Conservation (phyloP, 352 stramenopile genomes). For the Phytophthora melonis region DNA sequence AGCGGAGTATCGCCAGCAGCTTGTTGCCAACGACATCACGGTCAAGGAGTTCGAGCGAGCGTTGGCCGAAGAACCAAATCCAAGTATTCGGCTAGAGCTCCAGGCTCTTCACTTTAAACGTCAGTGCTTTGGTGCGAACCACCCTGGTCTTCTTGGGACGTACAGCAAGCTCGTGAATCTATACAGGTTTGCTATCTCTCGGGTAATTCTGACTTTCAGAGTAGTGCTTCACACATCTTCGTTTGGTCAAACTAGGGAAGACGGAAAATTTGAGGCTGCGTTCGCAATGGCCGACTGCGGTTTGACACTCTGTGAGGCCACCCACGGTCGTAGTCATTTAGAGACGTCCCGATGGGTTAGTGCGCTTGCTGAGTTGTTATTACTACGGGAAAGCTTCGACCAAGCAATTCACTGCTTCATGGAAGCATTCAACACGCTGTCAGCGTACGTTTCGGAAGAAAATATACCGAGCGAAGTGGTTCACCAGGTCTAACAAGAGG, state of each 20-base stretch:
- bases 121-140: conserved; percentile 40
- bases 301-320: conserved; percentile 51
- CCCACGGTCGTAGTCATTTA: conserved; percentile 41
- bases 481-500: background rate
- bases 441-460: conserved; percentile 27
- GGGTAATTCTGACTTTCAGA: background rate
- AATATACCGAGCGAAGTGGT: too few relatives aligned
- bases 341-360: conserved; percentile 62
- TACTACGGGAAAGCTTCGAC: conserved; percentile 29
- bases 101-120: conserved; percentile 66
- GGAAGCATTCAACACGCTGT: conserved; percentile 42
- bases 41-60: conserved; percentile 19
- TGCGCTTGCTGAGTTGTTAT: conserved; percentile 48
- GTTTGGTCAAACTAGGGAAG: conserved; percentile 22
- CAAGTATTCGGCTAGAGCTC: conserved; percentile 51
- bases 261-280: conserved; percentile 36
- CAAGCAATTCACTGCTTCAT: conserved; percentile 52
- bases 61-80: conserved; percentile 45
- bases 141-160: conserved; percentile 47
- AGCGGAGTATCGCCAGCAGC: conserved; percentile 26
- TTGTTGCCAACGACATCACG: conserved; percentile 19
- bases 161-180: conserved; percentile 53
- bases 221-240: background rate
- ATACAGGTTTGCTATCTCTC: conserved; percentile 40
- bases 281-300: conserved; percentile 50